Base-by-base conservation (phyloP, 192 early-diverging fungal species). In the Helicostylum pulchrum region DNA sequence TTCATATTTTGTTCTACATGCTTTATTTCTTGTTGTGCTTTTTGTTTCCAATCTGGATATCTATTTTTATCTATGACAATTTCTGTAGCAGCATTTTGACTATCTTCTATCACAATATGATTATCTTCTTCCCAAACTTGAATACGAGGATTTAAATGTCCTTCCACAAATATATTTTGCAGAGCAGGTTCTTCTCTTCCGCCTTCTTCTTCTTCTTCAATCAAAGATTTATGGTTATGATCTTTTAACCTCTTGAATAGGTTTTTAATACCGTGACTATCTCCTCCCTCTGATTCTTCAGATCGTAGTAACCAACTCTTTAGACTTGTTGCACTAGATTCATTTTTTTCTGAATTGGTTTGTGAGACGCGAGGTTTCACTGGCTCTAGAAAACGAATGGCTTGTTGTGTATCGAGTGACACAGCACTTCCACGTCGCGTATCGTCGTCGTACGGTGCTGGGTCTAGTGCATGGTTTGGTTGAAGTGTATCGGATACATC, bases 381-480 rank as follows among this genome's bases (percentile, higher is more conserved):
- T 15, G 72, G 72, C 26, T 74, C 72, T 0, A 74, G 7, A 21
- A 74, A 74, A 0, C 72, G 67, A 46, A 74, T 74, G 4, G 59
- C 57, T 42, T 72, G 60, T 30, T 21, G 39, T 39, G 39, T 62
- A 30, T 66, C 64, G 15, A 72, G 43, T 4, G 64, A 61, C 14
- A 53, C 31, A 26, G 32, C 32, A 21, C 65, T 66, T 7, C 46
- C 56, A 20, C 42, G 57, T 7, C 55, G 60, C 7, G 42, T 14
- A 21, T 20, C 9, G 30, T 20, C 9, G 30, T 54, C 1, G 7
- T 19, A 7, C 45, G 39, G 7, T 11, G 57, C 4, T n/a, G 15
- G 6, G 9, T 26, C 32, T 26, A 12, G 17, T 12, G 11, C 0
- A n/a, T 20, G 19, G 20, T 21, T 17, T 0, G 21, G 12, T 0